Evolutionary conservation across 2,329 filamentous ascomycete genomes (phyloP).

Genomic region (Ophiocordyceps unilateralis): DNA sequence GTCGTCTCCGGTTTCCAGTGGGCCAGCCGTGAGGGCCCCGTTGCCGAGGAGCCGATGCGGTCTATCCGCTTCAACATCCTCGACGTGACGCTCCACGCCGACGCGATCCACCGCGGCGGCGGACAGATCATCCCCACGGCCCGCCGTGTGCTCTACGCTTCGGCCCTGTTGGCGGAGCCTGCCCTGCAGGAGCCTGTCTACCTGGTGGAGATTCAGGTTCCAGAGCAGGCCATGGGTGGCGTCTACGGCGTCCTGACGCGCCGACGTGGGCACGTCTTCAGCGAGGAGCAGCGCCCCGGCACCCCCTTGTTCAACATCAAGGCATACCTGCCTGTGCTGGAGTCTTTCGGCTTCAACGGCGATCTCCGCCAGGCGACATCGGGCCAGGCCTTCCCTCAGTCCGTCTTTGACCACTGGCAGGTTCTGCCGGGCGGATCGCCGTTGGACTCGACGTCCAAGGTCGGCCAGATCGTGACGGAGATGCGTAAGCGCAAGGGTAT

Average conservation of each 20-base stretch:
- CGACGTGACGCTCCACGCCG: conserved; percentile 97
- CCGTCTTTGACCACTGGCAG: conserved; percentile 98
- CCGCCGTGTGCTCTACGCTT: conserved; percentile 92
- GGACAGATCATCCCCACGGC: conserved; percentile 97
- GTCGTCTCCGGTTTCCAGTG: conserved; percentile 99
- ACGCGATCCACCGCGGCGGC: conserved; percentile 99
- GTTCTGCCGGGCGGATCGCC: conserved; percentile 85
- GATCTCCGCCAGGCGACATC: conserved; percentile 87
- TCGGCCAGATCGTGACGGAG: conserved; percentile 64
- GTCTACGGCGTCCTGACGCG: conserved; percentile 98
- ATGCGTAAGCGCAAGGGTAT: conserved; percentile 99
- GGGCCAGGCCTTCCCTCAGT: conserved; percentile 97
- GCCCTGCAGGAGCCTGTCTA: conserved; percentile 93
- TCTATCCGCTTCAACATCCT: conserved; percentile 96
- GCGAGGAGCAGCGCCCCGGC: conserved; percentile 93
- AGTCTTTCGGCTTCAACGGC: conserved; percentile 97
- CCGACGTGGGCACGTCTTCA: conserved; percentile 97
- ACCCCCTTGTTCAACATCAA: conserved; percentile 99
- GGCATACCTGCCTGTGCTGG: conserved; percentile 89
- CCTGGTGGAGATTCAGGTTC: conserved; percentile 98
- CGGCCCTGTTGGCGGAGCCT: conserved; percentile 78
- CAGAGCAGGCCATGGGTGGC: conserved; percentile 97
- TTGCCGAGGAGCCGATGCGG: conserved; percentile 97
- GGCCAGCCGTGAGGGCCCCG: conserved; percentile 92
- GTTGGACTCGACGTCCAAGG: conserved; percentile 66